A percentile compares a stretch with the other conserved stretches of the same genome.
Evolutionary conservation across 116 monocot genomes (phyloP).

Genomic region (Papilionanthe hybrid): DNA sequence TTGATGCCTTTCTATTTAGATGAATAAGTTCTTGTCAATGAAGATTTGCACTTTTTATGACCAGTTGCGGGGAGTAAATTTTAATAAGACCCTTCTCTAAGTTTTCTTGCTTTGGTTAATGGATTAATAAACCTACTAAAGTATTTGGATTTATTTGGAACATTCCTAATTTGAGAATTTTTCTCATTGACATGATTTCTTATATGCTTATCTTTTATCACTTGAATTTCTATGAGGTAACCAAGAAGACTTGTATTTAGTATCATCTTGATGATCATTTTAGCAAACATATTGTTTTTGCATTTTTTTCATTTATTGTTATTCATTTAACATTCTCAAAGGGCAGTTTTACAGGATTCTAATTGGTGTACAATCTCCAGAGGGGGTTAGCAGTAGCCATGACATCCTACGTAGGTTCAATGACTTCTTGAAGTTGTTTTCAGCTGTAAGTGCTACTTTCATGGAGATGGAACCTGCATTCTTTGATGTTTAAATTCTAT

Average conservation of each 20-base stretch:
- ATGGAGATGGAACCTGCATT: background rate
- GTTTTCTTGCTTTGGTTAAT: background rate
- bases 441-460: constrained; percentile 53
- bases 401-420: constrained; percentile 75
- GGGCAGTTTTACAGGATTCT: constrained; percentile 98
- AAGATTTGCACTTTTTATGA: background rate
- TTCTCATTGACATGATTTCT: too few relatives aligned
- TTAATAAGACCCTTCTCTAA: background rate
- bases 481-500: background rate
- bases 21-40: background rate
- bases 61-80: background rate
- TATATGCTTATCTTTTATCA: too few relatives aligned
- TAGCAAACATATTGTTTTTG: background rate
- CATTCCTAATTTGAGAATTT: too few relatives aligned
- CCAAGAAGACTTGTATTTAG: too few relatives aligned
- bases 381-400: constrained; percentile 72
- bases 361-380: constrained; percentile 93
- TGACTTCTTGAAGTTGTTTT: constrained; percentile 77
- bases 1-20: too few relatives aligned
- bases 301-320: background rate
- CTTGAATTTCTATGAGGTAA: too few relatives aligned
- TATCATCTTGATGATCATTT: too few relatives aligned
- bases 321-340: constrained; percentile 46
- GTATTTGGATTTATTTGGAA: too few relatives aligned
- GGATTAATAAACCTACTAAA: too few relatives aligned